These are phyloP conservation scores for Pseudozyma thailandica DNA, from an alignment of 1,284 basidiomycete genomes.

Conservation along the genomic window DNA sequence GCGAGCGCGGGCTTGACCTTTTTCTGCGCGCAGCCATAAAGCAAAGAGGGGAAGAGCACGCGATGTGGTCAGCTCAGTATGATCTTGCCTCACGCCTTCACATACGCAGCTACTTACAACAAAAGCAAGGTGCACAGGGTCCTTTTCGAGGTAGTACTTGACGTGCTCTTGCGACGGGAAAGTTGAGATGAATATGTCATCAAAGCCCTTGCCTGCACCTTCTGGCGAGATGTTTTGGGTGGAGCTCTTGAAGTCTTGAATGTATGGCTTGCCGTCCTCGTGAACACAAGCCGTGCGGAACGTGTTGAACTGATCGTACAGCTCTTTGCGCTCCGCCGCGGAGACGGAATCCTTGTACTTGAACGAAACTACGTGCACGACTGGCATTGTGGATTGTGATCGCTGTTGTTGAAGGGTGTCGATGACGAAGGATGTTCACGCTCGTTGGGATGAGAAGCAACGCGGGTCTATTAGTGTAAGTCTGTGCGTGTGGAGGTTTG, in stretches of 20 bases:
- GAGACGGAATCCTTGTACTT: slow-evolving; percentile 36
- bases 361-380: slow-evolving; percentile 54
- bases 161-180: slow-evolving; percentile 39
- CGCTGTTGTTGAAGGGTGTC: not conserved
- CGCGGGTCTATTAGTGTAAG: too few relatives aligned
- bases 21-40: slow-evolving; percentile 8
- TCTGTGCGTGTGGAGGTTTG: too few relatives aligned
- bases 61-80: too few relatives aligned
- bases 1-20: slow-evolving; percentile 35
- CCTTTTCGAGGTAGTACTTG: slow-evolving; percentile 46
- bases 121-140: slow-evolving; percentile 46
- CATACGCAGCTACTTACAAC: slow-evolving; percentile 19
- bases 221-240: slow-evolving; percentile 44
- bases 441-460: too few relatives aligned
- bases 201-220: slow-evolving; percentile 45
- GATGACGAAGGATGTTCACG: not conserved
- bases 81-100: too few relatives aligned
- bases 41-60: too few relatives aligned
- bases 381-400: slow-evolving; percentile 24
- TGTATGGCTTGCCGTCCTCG: slow-evolving; percentile 38
- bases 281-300: slow-evolving; percentile 24
- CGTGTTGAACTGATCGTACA: slow-evolving; percentile 33
- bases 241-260: slow-evolving; percentile 45
- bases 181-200: slow-evolving; percentile 50
- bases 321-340: slow-evolving; percentile 11